Evolutionary conservation across 257 asterid species (phyloP).

Genomic region (Ehretia macrophylla): DNA sequence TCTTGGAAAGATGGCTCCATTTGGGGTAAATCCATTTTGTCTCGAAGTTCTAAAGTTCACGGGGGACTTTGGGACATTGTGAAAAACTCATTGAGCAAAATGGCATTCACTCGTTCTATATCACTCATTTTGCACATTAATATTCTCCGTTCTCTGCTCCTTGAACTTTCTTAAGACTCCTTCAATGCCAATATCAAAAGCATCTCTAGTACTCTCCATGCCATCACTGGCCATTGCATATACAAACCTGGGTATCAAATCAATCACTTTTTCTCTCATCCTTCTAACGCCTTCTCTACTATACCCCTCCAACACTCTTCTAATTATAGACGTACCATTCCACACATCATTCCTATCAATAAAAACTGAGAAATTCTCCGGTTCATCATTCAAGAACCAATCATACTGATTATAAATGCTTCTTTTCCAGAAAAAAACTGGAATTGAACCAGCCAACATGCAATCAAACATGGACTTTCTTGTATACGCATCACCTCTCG

Average conservation of each 20-base stretch:
- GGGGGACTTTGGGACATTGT: too few species aligned
- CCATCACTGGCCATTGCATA: background rate
- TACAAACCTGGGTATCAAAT: background rate
- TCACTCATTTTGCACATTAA: too few species aligned
- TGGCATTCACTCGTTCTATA: too few species aligned
- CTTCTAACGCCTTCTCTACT: background rate
- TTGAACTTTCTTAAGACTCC: background rate
- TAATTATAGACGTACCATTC: background rate
- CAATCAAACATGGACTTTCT: conserved; percentile 58
- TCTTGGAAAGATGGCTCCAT: too few species aligned
- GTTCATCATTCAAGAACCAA: conserved; percentile 40
- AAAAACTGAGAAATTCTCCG: conserved; percentile 25
- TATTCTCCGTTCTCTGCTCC: background rate
- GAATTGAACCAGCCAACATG: conserved; percentile 65
- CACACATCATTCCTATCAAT: background rate
- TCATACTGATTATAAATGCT: conserved; percentile 41
- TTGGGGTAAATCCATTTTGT: too few species aligned
- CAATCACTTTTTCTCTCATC: conserved; percentile 1
- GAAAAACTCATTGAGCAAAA: too few species aligned
- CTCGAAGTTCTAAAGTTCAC: too few species aligned
- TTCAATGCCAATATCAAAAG: conserved; percentile 1
- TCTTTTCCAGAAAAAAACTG: conserved; percentile 57
- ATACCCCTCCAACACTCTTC: background rate
- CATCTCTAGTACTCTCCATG: background rate
- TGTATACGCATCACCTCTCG: conserved; percentile 49